phyloP scores from a whole-genome alignment of 2,329 filamentous ascomycete genomes.

The Monosporascus ibericus region DNA sequence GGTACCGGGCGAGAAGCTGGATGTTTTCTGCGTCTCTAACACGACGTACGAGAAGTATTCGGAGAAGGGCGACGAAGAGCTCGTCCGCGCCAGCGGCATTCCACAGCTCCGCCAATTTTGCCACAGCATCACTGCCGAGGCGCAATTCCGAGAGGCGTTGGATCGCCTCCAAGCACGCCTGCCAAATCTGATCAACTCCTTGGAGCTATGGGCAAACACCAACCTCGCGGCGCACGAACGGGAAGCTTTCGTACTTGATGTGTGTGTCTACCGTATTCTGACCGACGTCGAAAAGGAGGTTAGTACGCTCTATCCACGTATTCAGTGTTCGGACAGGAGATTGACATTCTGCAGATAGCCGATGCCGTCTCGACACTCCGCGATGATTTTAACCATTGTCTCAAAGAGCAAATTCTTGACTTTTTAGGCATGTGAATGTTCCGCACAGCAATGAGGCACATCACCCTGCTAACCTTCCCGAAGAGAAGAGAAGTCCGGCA shows the following conservation, averaged over 20 bases:
- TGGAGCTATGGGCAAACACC: constrained; percentile 20
- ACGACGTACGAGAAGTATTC: constrained; percentile 27
- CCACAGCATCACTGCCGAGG: constrained; percentile 25
- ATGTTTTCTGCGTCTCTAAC: constrained; percentile 32
- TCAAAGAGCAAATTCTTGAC: constrained; percentile 1
- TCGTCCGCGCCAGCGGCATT: constrained; percentile 24
- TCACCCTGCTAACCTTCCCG: constrained; percentile 1
- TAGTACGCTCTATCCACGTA: not conserved
- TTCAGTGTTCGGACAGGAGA: not conserved
- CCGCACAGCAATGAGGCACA: not conserved
- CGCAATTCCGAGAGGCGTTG: constrained; percentile 23
- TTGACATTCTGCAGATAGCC: constrained; percentile 3
- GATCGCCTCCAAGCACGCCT: constrained; percentile 23
- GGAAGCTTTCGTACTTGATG: not conserved
- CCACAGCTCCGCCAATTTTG: constrained; percentile 28
- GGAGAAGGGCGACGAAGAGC: constrained; percentile 19
- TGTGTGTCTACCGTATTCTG: not conserved
- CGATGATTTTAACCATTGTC: constrained; percentile 7
- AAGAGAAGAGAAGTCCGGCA: not conserved
- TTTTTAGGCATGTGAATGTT: constrained; percentile 9
- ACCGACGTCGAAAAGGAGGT: not conserved
- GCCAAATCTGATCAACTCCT: constrained; percentile 21
- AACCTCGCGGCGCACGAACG: not conserved
- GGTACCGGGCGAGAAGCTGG: constrained; percentile 11
- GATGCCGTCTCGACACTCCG: not conserved